Evolutionary conservation across 371 early-diverging fungal species (phyloP).

Genomic region (Rhizopus delemar): DNA sequence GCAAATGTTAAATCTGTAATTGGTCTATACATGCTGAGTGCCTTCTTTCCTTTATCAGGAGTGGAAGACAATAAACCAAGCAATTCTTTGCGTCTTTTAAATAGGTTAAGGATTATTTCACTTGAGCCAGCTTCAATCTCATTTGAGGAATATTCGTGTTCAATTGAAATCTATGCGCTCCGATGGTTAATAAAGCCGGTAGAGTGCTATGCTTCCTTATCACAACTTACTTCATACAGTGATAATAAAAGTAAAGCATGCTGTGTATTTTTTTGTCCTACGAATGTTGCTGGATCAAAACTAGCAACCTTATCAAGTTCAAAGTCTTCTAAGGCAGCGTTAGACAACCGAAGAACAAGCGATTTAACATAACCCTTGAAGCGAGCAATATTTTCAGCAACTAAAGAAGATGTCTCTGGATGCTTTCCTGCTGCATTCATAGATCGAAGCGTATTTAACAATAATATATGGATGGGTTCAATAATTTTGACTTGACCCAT

Average conservation of each 20-base stretch:
- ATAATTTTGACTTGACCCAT: constrained; percentile 34
- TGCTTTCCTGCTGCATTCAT: constrained; percentile 11
- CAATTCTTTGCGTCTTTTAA: constrained; percentile 36
- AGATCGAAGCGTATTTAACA: constrained; percentile 34
- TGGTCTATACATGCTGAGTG: neutral
- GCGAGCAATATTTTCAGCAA: constrained; percentile 4
- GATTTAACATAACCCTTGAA: constrained; percentile 23
- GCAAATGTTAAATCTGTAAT: constrained; percentile 28
- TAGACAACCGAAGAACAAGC: constrained; percentile 31
- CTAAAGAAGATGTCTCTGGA: constrained; percentile 8
- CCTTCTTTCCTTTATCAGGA: constrained; percentile 43
- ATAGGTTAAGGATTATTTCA: constrained; percentile 36
- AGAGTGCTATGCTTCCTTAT: neutral
- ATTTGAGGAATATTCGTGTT: constrained; percentile 33
- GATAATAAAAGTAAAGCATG: constrained; percentile 50
- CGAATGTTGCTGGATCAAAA: constrained; percentile 51
- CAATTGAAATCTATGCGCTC: constrained; percentile 37
- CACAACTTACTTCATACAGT: constrained; percentile 50
- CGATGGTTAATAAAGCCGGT: too few species aligned
- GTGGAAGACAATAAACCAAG: constrained; percentile 25
- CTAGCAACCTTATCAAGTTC: constrained; percentile 57
- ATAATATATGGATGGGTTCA: constrained; percentile 47
- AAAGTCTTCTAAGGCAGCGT: constrained; percentile 55
- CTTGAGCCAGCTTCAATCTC: constrained; percentile 28
- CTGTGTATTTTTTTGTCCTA: constrained; percentile 54